These are phyloP conservation scores for Aspergillus diversus DNA, from an alignment of 495 filamentous ascomycete genomes.

Conservation along the genomic window DNA sequence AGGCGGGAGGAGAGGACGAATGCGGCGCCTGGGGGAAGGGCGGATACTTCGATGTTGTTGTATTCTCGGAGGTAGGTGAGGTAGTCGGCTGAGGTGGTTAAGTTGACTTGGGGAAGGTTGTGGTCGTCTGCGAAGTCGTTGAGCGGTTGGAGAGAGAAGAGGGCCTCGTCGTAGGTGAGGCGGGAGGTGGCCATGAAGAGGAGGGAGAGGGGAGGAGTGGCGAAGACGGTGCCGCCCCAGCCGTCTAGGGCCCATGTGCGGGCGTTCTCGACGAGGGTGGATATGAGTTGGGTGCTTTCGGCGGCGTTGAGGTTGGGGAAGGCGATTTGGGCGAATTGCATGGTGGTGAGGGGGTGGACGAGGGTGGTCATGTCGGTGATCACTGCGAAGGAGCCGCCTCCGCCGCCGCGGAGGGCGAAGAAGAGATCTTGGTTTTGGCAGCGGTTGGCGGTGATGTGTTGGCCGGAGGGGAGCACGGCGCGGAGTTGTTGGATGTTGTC, in stretches of 20 bases:
- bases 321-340: conserved; percentile 31
- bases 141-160: conserved; percentile 20
- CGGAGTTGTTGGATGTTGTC: conserved; percentile 36
- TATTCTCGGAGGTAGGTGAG: conserved; percentile 6
- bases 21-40: too few species aligned
- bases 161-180: conserved; percentile 16
- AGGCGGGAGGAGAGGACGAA: too few species aligned
- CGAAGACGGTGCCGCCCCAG: conserved; percentile 45
- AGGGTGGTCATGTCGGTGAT: conserved; percentile 37
- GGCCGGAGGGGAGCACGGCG: conserved; percentile 56
- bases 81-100: conserved; percentile 11
- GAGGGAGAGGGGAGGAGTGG: conserved; percentile 4
- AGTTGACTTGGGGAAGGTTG: conserved; percentile 1
- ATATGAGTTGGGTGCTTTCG: conserved; percentile 28
- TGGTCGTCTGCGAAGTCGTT: conserved; percentile 15
- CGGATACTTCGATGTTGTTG: background rate
- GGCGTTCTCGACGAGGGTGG: conserved; percentile 36
- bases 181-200: conserved; percentile 17
- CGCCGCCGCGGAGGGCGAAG: conserved; percentile 56
- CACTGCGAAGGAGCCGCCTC: conserved; percentile 56
- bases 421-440: conserved; percentile 58
- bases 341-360: conserved; percentile 36
- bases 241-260: conserved; percentile 45
- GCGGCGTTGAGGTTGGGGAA: conserved; percentile 32
- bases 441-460: conserved; percentile 45